phyloP scores from a whole-genome alignment of 2,329 filamentous ascomycete genomes.

The Nigrograna mackinnonii region DNA sequence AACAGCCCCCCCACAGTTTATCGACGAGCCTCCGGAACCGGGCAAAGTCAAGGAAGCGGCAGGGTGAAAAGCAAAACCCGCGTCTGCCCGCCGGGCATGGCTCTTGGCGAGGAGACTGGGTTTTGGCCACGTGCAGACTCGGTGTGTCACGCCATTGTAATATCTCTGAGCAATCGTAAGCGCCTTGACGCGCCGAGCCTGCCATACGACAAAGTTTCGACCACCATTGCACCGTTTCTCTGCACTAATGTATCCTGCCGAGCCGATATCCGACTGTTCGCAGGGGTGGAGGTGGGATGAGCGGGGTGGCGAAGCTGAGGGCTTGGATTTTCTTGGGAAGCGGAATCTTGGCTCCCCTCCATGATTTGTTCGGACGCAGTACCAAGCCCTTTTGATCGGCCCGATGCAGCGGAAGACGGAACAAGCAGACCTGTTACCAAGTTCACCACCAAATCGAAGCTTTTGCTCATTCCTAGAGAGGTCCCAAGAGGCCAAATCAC shows the following conservation, averaged over 20 bases:
- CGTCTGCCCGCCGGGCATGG: background rate
- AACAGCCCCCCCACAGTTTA: conserved; percentile 78
- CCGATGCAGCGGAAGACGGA: too few relatives aligned
- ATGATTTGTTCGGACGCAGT: background rate
- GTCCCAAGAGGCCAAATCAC: too few relatives aligned
- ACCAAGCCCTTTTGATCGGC: background rate
- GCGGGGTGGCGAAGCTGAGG: conserved; percentile 3
- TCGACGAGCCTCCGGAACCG: conserved; percentile 81
- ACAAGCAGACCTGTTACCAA: too few relatives aligned
- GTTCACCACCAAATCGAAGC: too few relatives aligned
- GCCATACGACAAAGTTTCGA: background rate
- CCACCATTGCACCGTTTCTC: too few relatives aligned
- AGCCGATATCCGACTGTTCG: background rate
- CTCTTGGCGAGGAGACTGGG: conserved; percentile 2
- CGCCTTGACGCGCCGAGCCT: conserved; percentile 1
- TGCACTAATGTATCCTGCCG: background rate
- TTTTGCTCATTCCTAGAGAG: too few relatives aligned
- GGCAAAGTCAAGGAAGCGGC: conserved; percentile 83
- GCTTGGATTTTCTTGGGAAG: background rate
- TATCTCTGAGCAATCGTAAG: background rate
- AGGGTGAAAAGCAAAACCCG: conserved; percentile 37
- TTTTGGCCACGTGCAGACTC: conserved; percentile 3
- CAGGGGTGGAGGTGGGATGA: conserved; percentile 3
- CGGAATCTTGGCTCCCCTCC: conserved; percentile 6
- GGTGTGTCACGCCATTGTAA: background rate